A percentile compares a stretch with the other conserved stretches of the same genome.
These are phyloP conservation scores for Backusella circina DNA, from an alignment of 192 early-diverging fungal species.

Conservation along the genomic window DNA sequence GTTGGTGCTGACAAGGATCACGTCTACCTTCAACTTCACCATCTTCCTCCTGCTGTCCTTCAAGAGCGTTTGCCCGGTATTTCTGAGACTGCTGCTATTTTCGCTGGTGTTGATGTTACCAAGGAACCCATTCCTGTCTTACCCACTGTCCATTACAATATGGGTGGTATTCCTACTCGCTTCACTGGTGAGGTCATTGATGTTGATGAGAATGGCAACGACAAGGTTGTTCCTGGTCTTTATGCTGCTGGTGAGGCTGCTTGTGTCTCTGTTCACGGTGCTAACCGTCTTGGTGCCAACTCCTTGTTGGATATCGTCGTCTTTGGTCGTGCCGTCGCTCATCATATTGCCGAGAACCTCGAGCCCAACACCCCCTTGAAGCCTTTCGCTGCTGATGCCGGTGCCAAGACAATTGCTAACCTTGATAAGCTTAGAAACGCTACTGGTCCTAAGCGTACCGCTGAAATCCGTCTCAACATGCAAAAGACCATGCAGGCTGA, in stretches of 20 bases:
- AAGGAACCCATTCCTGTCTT: conserved; percentile 99
- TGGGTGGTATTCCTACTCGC: conserved; percentile 97
- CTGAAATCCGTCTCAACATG: conserved; percentile 90
- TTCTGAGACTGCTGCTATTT: conserved; percentile 98
- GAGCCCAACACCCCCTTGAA: conserved; percentile 85
- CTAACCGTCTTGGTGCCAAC: conserved; percentile 97
- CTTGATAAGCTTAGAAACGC: conserved; percentile 92
- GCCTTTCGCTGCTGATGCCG: conserved; percentile 79
- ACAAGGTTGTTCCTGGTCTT: conserved; percentile 91
- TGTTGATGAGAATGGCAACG: conserved; percentile 76
- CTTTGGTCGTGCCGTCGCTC: conserved; percentile 94
- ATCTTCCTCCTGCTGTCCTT: conserved; percentile 89
- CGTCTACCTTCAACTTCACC: conserved; percentile 93
- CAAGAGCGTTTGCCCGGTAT: conserved; percentile 95
- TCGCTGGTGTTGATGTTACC: conserved; percentile 98
- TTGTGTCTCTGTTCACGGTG: conserved; percentile 97
- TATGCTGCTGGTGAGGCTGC: conserved; percentile 98
- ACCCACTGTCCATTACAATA: conserved; percentile 99
- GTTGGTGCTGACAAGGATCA: conserved; percentile 95
- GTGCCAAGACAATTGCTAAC: conserved; percentile 88
- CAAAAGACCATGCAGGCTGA: conserved; percentile 98
- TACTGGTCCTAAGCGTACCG: conserved; percentile 73
- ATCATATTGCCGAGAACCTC: conserved; percentile 89
- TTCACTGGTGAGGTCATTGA: conserved; percentile 96
- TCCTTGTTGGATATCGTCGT: conserved; percentile 97